Conservation (phyloP, 306 rosid genomes). For the Crotalaria pallida region DNA sequence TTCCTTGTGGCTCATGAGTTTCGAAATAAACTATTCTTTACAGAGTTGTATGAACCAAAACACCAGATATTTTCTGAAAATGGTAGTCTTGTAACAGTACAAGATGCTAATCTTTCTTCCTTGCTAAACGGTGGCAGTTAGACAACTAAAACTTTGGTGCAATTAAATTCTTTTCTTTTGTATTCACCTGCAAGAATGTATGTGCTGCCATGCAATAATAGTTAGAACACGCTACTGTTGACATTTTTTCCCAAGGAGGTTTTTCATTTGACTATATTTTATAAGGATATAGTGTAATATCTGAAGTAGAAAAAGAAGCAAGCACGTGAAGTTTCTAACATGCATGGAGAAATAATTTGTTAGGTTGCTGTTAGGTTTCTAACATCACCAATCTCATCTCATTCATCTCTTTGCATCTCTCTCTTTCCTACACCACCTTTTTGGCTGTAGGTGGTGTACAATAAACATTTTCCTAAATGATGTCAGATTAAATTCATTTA, state of each 20-base stretch:
- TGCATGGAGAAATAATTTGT: background rate
- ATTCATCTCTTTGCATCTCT: too few relatives aligned
- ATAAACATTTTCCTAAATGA: too few relatives aligned
- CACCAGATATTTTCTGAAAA: background rate
- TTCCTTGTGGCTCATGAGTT: background rate
- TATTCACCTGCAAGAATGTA: background rate
- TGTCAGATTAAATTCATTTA: background rate
- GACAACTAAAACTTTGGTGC: slow-evolving; percentile 1
- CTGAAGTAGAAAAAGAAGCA: background rate
- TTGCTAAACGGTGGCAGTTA: background rate
- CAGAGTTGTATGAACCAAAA: background rate
- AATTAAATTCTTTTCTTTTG: background rate
- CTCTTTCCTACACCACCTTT: too few relatives aligned
- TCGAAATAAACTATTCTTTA: background rate
- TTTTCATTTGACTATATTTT: background rate
- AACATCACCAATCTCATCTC: too few relatives aligned
- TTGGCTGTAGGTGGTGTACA: too few relatives aligned
- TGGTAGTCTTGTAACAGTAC: background rate
- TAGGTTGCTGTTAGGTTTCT: slow-evolving; percentile 1
- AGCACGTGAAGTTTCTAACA: background rate
- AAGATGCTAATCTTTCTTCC: background rate
- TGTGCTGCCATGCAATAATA: background rate
- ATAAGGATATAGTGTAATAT: background rate
- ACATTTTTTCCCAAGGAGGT: background rate
- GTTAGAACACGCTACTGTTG: background rate